Evolutionary conservation across 495 filamentous ascomycete species (phyloP).

Genomic region (Tuber aestivum): DNA sequence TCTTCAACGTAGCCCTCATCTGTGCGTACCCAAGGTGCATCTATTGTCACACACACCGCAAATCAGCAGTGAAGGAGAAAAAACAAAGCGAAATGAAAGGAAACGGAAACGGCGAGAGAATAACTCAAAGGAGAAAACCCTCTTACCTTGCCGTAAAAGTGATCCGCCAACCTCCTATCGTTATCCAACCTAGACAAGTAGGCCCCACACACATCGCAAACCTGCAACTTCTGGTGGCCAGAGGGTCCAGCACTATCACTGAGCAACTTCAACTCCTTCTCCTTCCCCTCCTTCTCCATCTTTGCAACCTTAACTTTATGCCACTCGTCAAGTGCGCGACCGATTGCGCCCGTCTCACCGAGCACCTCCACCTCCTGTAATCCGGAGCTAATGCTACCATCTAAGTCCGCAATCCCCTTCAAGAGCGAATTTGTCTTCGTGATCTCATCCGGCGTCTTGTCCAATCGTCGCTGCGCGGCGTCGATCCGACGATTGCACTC

Average conservation of each 20-base stretch:
- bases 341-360: conserved; percentile 73
- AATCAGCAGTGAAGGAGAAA: conserved; percentile 3
- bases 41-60: conserved; percentile 22
- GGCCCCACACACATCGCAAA: conserved; percentile 95
- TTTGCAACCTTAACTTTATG: conserved; percentile 75
- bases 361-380: conserved; percentile 79
- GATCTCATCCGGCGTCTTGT: conserved; percentile 98
- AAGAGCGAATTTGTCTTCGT: conserved; percentile 88
- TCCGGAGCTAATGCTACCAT: conserved; percentile 71
- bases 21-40: conserved; percentile 98
- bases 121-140: neutral
- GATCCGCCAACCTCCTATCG: conserved; percentile 85
- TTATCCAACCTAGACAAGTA: conserved; percentile 90
- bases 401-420: conserved; percentile 79
- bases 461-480: conserved; percentile 75
- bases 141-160: conserved; percentile 87
- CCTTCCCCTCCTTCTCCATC: conserved; percentile 73
- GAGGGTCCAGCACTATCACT: conserved; percentile 84
- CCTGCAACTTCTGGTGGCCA: conserved; percentile 95
- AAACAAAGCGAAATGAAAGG: neutral
- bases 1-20: conserved; percentile 87
- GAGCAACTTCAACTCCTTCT: conserved; percentile 85
- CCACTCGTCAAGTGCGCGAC: conserved; percentile 74
- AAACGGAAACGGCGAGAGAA: conserved; percentile 3
- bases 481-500: conserved; percentile 95